Conservation (phyloP, 176 grass and related monocot genomes). For the Oryza punctata region DNA sequence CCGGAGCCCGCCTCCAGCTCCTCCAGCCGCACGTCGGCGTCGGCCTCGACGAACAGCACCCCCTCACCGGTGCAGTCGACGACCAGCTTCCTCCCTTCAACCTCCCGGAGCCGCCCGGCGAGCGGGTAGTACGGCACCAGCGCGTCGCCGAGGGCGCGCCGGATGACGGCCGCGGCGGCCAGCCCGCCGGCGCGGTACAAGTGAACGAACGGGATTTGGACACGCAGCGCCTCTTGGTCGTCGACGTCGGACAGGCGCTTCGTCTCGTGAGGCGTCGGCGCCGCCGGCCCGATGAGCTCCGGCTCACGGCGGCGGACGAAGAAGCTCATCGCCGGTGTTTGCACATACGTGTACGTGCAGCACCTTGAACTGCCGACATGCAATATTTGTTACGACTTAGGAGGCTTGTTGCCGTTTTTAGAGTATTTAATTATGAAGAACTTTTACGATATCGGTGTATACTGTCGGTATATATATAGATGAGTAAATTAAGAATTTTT, state of each 20-base stretch:
- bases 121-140: conserved; percentile 63
- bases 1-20: conserved; percentile 12
- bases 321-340: conserved; percentile 19
- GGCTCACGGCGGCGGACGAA: conserved; percentile 25
- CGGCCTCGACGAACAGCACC: conserved; percentile 54
- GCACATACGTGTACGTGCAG: too few relatives aligned
- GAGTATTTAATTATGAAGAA: too few relatives aligned
- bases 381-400: too few relatives aligned
- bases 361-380: not conserved
- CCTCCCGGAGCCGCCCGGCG: conserved; percentile 46
- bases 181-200: conserved; percentile 26
- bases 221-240: conserved; percentile 42
- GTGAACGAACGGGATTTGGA: not conserved
- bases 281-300: conserved; percentile 27
- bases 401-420: too few relatives aligned
- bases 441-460: too few relatives aligned
- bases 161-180: conserved; percentile 32
- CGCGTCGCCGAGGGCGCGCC: conserved; percentile 27
- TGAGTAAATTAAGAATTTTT: too few relatives aligned
- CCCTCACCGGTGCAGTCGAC: conserved; percentile 60
- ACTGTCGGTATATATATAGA: too few relatives aligned
- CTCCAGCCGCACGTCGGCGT: conserved; percentile 46
- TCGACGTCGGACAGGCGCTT: conserved; percentile 71
- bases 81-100: conserved; percentile 39
- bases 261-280: conserved; percentile 33